These are phyloP conservation scores for Medicago truncatula DNA, from an alignment of 306 rosid genomes.

Conservation along the genomic window DNA sequence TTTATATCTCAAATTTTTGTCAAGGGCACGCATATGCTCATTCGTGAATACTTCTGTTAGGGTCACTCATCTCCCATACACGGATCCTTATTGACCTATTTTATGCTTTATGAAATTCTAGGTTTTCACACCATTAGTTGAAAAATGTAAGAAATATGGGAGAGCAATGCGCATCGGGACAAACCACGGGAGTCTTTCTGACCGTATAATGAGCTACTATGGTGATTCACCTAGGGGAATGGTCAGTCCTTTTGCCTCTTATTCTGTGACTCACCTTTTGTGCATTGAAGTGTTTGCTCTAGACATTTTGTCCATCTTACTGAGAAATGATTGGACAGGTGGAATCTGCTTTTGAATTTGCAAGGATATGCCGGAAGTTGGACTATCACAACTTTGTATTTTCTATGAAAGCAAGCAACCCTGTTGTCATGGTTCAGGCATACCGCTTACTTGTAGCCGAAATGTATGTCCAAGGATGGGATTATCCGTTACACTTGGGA, in stretches of 20 bases:
- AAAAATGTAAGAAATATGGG: conserved; percentile 96
- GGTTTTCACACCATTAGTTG: conserved; percentile 97
- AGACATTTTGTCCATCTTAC: conserved; percentile 25
- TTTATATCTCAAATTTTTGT: too few relatives aligned
- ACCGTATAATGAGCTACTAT: conserved; percentile 99
- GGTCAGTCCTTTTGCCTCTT: conserved; percentile 55
- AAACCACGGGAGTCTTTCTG: conserved; percentile 99
- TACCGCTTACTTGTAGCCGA: conserved; percentile 94
- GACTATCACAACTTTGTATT: conserved; percentile 92
- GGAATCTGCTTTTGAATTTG: conserved; percentile 99
- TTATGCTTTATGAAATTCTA: conserved; percentile 37
- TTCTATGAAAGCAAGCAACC: conserved; percentile 99
- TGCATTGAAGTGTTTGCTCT: conserved; percentile 29
- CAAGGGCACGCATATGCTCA: too few relatives aligned
- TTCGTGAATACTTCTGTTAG: too few relatives aligned
- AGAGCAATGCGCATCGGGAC: conserved; percentile 99
- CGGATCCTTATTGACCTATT: conserved; percentile 24
- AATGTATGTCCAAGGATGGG: conserved; percentile 98
- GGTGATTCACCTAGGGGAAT: conserved; percentile 99
- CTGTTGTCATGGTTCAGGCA: conserved; percentile 98
- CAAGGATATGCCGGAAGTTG: conserved; percentile 93
- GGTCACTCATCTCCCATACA: too few relatives aligned
- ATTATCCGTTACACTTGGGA: conserved; percentile 96
- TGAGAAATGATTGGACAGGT: conserved; percentile 64
- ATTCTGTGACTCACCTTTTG: conserved; percentile 27